These are phyloP conservation scores for Penicillium mononematosum DNA, from an alignment of 495 filamentous ascomycete genomes.

Conservation along the genomic window DNA sequence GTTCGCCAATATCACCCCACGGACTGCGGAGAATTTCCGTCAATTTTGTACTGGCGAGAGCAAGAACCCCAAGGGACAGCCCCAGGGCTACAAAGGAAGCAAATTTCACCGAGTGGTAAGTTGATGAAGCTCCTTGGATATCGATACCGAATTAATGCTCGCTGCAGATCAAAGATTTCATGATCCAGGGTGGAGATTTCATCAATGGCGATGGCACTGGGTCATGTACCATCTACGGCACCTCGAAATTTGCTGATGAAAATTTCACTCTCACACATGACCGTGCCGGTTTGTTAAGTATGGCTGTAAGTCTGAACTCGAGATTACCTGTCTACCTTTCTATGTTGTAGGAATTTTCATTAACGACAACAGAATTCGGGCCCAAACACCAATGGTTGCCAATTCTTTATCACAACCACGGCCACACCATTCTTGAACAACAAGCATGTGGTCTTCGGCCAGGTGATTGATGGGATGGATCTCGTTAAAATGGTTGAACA, in stretches of 20 bases:
- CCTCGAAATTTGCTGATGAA: conserved; percentile 83
- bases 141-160: conserved; percentile 1
- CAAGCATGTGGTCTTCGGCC: conserved; percentile 95
- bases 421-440: conserved; percentile 84
- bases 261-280: conserved; percentile 82
- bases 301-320: conserved; percentile 68
- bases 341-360: background rate
- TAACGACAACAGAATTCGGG: conserved; percentile 70
- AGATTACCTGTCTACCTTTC: background rate
- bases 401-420: conserved; percentile 95
- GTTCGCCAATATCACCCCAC: conserved; percentile 78
- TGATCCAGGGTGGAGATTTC: conserved; percentile 97
- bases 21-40: conserved; percentile 94
- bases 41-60: conserved; percentile 95
- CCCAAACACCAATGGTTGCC: conserved; percentile 89
- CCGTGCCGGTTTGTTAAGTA: conserved; percentile 74
- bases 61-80: conserved; percentile 74
- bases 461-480: conserved; percentile 87
- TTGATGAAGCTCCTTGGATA: conserved; percentile 24
- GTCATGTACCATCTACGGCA: conserved; percentile 81
- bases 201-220: conserved; percentile 91
- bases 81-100: conserved; percentile 89
- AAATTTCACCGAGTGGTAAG: conserved; percentile 94
- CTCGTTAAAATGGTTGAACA: conserved; percentile 86
- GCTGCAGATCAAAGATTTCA: conserved; percentile 89